Conservation (phyloP, 176 grass and related monocot species). For the Musa acuminata region DNA sequence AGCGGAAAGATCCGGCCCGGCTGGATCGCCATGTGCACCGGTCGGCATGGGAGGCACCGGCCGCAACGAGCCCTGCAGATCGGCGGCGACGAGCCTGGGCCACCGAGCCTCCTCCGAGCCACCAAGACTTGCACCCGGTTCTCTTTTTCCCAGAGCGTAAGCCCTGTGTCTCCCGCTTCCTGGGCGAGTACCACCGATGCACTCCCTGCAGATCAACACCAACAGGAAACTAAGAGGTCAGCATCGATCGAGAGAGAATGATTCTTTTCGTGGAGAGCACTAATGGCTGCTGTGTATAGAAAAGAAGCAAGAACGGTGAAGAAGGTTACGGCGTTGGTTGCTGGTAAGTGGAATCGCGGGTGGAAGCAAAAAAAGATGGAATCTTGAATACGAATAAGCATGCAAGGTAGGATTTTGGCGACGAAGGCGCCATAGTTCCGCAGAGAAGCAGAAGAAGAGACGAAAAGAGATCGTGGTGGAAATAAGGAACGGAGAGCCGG, state of each 20-base stretch:
- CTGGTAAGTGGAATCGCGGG: background rate
- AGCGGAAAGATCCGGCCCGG: conserved; percentile 30
- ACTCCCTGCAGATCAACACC: background rate
- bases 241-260: background rate
- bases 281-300: background rate
- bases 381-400: background rate
- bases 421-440: background rate
- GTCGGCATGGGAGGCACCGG: conserved; percentile 39
- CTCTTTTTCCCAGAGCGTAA: background rate
- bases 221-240: background rate
- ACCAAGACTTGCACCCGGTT: background rate
- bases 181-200: background rate
- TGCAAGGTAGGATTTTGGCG: background rate
- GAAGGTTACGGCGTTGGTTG: background rate
- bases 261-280: background rate
- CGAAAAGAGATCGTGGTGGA: background rate
- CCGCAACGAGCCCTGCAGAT: conserved; percentile 47
- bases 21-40: conserved; percentile 55
- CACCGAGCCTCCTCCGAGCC: conserved; percentile 7
- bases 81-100: conserved; percentile 44
- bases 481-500: background rate
- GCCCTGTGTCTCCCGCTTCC: background rate
- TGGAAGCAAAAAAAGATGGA: background rate
- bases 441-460: background rate
- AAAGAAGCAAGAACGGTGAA: background rate